Conservation (phyloP, 805 yeast species). For the Starmerella scarabaei region DNA sequence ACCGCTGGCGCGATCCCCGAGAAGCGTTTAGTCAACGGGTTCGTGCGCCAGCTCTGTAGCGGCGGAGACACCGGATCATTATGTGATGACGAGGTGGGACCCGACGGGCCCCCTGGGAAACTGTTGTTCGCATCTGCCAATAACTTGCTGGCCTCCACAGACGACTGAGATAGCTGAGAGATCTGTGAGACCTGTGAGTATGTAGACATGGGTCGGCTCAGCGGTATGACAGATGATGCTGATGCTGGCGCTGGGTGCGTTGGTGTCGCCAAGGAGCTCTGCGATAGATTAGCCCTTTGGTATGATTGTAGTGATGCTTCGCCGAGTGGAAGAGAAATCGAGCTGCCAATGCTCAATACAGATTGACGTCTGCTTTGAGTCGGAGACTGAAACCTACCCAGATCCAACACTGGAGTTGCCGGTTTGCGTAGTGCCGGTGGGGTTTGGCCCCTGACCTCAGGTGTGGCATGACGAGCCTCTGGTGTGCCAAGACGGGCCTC, state of each 20-base stretch:
- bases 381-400: neutral
- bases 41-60: neutral
- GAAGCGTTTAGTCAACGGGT: constrained; percentile 5
- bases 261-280: neutral
- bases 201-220: constrained; percentile 17
- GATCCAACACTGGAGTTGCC: constrained; percentile 4
- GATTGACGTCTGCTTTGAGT: constrained; percentile 1
- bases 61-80: neutral
- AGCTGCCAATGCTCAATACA: constrained; percentile 3
- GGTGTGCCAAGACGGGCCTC: too few relatives aligned
- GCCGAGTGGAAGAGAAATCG: neutral
- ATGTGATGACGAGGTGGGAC: too few relatives aligned
- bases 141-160: constrained; percentile 14
- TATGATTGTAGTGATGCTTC: neutral
- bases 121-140: constrained; percentile 8
- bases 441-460: too few relatives aligned
- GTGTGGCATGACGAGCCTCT: too few relatives aligned
- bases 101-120: neutral
- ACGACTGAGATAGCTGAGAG: constrained; percentile 19
- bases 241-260: constrained; percentile 1
- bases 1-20: neutral
- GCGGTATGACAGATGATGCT: constrained; percentile 1
- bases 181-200: constrained; percentile 20
- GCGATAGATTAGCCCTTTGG: neutral
- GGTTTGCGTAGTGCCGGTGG: neutral